Conservation (phyloP, 192 early-diverging fungal genomes). For the Podila verticillata region DNA sequence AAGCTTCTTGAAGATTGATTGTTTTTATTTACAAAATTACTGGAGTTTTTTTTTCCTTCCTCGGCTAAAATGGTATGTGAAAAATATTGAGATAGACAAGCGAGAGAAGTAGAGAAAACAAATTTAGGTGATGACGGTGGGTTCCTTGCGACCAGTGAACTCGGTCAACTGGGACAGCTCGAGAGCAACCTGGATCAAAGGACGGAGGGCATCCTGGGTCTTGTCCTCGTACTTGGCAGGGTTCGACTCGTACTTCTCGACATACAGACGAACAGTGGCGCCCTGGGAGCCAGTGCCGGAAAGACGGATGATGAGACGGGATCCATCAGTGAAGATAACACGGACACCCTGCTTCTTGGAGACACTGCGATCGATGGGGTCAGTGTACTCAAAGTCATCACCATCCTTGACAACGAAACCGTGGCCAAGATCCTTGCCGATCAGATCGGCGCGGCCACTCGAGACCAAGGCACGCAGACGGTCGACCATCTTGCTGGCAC, state of each 20-base stretch:
- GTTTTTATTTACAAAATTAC: too few relatives aligned
- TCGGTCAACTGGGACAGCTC: constrained; percentile 78
- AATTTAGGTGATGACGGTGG: constrained; percentile 88
- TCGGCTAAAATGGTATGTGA: too few relatives aligned
- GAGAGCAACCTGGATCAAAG: constrained; percentile 87
- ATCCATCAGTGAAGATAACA: constrained; percentile 91
- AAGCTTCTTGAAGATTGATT: too few relatives aligned
- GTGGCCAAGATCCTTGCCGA: constrained; percentile 70
- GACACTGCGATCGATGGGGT: constrained; percentile 90
- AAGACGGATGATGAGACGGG: constrained; percentile 91
- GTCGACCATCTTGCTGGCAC: constrained; percentile 82
- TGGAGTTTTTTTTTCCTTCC: too few relatives aligned
- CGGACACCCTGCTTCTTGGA: constrained; percentile 92
- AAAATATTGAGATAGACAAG: too few relatives aligned
- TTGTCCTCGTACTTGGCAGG: constrained; percentile 67
- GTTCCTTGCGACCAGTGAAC: constrained; percentile 87
- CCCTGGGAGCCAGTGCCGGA: constrained; percentile 96
- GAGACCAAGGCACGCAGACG: constrained; percentile 69
- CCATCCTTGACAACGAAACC: constrained; percentile 72
- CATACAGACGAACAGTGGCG: constrained; percentile 95
- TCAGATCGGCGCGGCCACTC: constrained; percentile 53
- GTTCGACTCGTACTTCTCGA: constrained; percentile 87
- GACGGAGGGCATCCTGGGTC: constrained; percentile 87
- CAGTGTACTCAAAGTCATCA: constrained; percentile 95
- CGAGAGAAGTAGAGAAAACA: too few relatives aligned